Evolutionary conservation across 495 filamentous ascomycete genomes (phyloP), one percentile per base, ranked within the genome.

Genomic region (Daldinia loculata): DNA sequence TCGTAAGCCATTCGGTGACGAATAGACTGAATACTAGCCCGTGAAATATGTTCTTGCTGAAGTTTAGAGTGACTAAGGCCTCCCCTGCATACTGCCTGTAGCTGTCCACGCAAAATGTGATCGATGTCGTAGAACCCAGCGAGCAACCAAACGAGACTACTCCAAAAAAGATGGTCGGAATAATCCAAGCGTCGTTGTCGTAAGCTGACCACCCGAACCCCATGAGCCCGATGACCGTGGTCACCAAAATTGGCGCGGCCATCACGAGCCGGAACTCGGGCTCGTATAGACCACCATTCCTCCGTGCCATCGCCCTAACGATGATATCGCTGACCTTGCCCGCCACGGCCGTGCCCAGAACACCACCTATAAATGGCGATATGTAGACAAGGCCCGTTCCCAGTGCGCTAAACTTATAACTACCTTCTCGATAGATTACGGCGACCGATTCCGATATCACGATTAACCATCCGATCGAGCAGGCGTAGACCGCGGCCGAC

Each of bases 81-180:
- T 98, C 95, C 51, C 94, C 93, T 1, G 95, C 95, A 77, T 97
- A 98, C 77, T 95, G 92, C 15, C 95, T 86, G 77, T 98, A 97
- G 71, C 90, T 92, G 77, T 99, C 95, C 26, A 99, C 93, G 59
- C 90, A 92, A 72, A 97, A 98, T 0, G 95, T 97, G 72, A 99
- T 97, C 26, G 92, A 87, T 1, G 95, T 98, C n/a, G 95, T 98
- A 53, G 90, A 93, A 1, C 94, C 95, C 9, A 98, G 85, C 45
- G 92, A 91, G 77, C 95, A 98, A 2, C 95, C 95, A 76, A 99
- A 99, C 15, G 93, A 96, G 62, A 97, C 90, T 50, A 96, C 76
- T 1, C 93, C 94, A 70, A 98, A 97, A 82, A 98, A 98, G 0
- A 96, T 76, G 0, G 95, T 97, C 1, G 95, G 95, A 24, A 97